Percentiles rank a stretch among this genome's conserved stretches.
Evolutionary conservation across 2,329 filamentous ascomycete species (phyloP).

Genomic region (Hypoxylon sp.): DNA sequence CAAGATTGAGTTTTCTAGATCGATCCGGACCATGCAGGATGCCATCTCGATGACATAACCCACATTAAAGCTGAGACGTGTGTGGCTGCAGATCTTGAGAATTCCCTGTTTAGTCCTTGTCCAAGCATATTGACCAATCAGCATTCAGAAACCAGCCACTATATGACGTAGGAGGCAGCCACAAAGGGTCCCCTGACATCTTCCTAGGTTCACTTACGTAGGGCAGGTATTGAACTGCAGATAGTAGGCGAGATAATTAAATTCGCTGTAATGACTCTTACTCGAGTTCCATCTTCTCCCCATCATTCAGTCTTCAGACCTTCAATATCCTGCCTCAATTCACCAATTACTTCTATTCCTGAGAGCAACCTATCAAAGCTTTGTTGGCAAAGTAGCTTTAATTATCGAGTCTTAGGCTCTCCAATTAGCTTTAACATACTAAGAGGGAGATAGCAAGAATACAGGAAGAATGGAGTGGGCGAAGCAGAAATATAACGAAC

Average conservation of each 20-base stretch:
- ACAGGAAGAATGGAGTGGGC: constrained; percentile 66
- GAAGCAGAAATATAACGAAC: constrained; percentile 75
- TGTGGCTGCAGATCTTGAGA: constrained; percentile 35
- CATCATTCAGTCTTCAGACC: neutral
- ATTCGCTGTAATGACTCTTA: neutral
- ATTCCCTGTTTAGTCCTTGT: constrained; percentile 43
- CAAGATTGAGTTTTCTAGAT: neutral
- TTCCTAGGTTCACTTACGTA: constrained; percentile 24
- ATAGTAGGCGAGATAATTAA: neutral
- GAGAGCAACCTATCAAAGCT: too few species aligned
- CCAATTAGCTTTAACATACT: too few species aligned
- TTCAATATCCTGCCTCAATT: too few species aligned
- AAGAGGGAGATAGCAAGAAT: too few species aligned
- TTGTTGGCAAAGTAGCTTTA: too few species aligned
- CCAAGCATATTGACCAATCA: constrained; percentile 30
- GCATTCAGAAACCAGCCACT: constrained; percentile 23
- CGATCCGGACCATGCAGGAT: neutral
- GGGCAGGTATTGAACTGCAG: neutral
- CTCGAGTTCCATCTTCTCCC: neutral
- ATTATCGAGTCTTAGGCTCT: neutral
- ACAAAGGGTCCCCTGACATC: constrained; percentile 17
- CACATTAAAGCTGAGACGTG: constrained; percentile 2
- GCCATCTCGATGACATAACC: constrained; percentile 36
- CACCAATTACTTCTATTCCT: too few species aligned
- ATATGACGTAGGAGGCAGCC: constrained; percentile 42